phyloP scores from a whole-genome alignment of 345 rosid genomes.

The Camelina sativa region DNA sequence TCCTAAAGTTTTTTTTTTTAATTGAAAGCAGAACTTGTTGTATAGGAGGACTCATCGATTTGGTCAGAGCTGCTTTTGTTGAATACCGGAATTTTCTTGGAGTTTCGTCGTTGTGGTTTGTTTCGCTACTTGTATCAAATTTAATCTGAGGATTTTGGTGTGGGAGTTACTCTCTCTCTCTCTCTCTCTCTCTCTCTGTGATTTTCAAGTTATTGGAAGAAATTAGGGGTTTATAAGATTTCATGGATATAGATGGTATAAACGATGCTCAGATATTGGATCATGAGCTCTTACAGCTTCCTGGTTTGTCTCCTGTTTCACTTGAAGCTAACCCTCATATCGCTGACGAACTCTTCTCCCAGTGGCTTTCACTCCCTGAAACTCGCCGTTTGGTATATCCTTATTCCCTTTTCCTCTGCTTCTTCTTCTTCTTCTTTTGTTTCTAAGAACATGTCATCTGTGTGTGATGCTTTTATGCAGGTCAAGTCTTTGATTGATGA shows the following conservation, averaged over 20 bases:
- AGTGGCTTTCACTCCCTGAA: slow-evolving; percentile 88
- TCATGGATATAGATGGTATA: slow-evolving; percentile 49
- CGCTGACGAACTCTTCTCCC: slow-evolving; percentile 69
- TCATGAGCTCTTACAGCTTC: slow-evolving; percentile 74
- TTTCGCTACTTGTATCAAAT: neutral
- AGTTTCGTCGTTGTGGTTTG: neutral
- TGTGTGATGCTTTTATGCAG: slow-evolving; percentile 46
- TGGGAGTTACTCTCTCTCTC: slow-evolving; percentile 21
- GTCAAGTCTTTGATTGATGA: slow-evolving; percentile 76
- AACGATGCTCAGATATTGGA: slow-evolving; percentile 55
- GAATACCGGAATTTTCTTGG: neutral
- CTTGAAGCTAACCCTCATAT: slow-evolving; percentile 57
- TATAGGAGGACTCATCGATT: neutral
- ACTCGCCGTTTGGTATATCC: slow-evolving; percentile 60
- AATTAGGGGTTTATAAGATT: neutral
- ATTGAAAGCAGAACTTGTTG: slow-evolving; percentile 17
- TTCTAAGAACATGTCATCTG: neutral
- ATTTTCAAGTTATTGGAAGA: neutral
- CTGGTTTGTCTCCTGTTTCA: slow-evolving; percentile 62
- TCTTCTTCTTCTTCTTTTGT: slow-evolving; percentile 4
- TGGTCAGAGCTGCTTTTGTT: slow-evolving; percentile 14
- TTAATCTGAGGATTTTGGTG: neutral
- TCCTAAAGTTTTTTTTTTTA: neutral
- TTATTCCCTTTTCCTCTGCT: neutral
- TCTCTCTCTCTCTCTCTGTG: too few species aligned